A percentile compares a stretch with the other conserved stretches of the same genome.
phyloP scores from a whole-genome alignment of 2,329 filamentous ascomycete genomes.

The Fusarium brevicatenulatum region DNA sequence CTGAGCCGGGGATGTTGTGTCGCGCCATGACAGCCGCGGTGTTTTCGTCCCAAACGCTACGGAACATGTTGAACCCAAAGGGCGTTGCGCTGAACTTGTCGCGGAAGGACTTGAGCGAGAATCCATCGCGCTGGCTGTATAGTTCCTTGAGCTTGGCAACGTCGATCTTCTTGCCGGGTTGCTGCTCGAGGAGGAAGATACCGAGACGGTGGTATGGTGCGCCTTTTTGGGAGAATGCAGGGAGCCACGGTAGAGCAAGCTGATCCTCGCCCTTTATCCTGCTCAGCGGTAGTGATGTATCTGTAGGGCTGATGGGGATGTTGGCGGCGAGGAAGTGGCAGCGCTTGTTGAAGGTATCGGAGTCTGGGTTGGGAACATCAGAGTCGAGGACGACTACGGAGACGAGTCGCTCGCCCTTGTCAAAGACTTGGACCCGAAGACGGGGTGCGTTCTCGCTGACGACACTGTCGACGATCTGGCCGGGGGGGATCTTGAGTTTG shows the following conservation, averaged over 20 bases:
- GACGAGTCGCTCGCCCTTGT: slow-evolving; percentile 81
- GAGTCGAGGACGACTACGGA: slow-evolving; percentile 88
- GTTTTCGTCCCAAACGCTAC: slow-evolving; percentile 87
- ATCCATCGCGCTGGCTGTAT: slow-evolving; percentile 69
- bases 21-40: slow-evolving; percentile 89
- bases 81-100: slow-evolving; percentile 75
- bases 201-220: slow-evolving; percentile 89
- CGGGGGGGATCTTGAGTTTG: slow-evolving; percentile 74
- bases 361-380: slow-evolving; percentile 84
- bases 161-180: slow-evolving; percentile 67
- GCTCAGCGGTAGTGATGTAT: slow-evolving; percentile 71
- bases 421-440: slow-evolving; percentile 86
- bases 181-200: slow-evolving; percentile 85
- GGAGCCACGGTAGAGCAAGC: slow-evolving; percentile 82
- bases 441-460: slow-evolving; percentile 79
- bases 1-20: slow-evolving; percentile 76
- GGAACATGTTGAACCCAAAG: slow-evolving; percentile 88
- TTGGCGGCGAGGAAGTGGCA: slow-evolving; percentile 88
- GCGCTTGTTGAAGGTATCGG: slow-evolving; percentile 79
- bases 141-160: slow-evolving; percentile 64
- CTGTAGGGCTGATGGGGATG: slow-evolving; percentile 63
- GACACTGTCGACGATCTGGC: slow-evolving; percentile 79
- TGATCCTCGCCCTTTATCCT: slow-evolving; percentile 69
- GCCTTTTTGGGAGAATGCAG: slow-evolving; percentile 89
- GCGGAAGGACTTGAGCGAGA: slow-evolving; percentile 79